These are phyloP conservation scores for Neurospora terricola DNA, from an alignment of 495 filamentous ascomycete species.

Conservation along the genomic window DNA sequence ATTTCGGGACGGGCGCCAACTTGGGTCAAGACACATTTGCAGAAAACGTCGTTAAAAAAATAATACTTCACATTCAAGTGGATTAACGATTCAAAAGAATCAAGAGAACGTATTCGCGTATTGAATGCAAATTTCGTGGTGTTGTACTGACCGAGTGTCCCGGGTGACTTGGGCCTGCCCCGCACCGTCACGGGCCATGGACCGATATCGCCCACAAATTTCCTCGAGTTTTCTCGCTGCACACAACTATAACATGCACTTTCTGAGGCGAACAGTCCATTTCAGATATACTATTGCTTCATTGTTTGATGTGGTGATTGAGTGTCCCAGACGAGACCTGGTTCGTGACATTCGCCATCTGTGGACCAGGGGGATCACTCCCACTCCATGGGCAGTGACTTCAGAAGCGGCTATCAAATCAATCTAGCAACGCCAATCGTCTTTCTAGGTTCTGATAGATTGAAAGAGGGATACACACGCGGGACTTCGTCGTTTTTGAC, in stretches of 20 bases:
- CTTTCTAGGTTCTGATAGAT: no score
- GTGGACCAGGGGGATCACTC: not conserved
- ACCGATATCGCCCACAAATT: not conserved
- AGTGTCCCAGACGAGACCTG: not conserved
- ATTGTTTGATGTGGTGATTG: not conserved
- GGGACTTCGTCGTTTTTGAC: not conserved
- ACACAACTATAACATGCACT: not conserved
- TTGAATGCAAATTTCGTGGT: not conserved
- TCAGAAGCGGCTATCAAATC: no score
- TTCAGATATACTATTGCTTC: no score
- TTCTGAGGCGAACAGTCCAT: not conserved
- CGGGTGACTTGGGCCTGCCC: not conserved
- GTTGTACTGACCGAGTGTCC: not conserved
- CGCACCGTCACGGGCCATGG: not conserved
- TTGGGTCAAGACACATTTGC: not conserved
- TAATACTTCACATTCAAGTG: fast-evolving
- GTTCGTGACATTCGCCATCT: not conserved
- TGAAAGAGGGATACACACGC: not conserved
- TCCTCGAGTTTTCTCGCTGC: not conserved
- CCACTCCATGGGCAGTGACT: no score
- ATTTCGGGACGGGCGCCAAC: not conserved
- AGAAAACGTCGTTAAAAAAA: not conserved
- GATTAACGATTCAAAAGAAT: not conserved
- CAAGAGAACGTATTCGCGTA: not conserved
- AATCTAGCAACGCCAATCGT: no score